Evolutionary conservation across 1,284 basidiomycete species (phyloP), one percentile per base, ranked within the genome.

Genomic region (Moniliella sp.): DNA sequence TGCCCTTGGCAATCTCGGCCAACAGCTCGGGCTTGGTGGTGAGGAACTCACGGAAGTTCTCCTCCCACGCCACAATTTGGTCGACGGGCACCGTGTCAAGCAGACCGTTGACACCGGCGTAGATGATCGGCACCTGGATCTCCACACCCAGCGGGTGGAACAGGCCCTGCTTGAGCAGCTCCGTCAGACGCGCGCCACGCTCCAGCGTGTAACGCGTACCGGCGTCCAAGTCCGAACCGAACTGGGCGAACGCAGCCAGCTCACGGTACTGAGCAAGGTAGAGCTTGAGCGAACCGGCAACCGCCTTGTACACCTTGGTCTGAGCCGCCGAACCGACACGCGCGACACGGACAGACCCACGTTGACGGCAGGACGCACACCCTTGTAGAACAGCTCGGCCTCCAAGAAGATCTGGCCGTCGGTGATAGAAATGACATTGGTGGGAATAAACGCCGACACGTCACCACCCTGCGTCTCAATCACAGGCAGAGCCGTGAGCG

Each of bases 381-480:
- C 84, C 72, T 86, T 83, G 83, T 91, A 91, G 81, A 91, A 88
- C 61, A 88, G 76, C 39, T 57, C 50, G 13, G 53, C 47, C 47
- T 57, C 55, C 36, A 57, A 40, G 55, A 56, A 57, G 28, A 57
- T 50, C 45, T 57, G 52, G 27, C 54, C 54, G 48, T 56, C 54
- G 28, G 54, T 57, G 31, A 57, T 57, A 18, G n/a, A n/a, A 44
- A 57, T 57, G 33, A 57, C 54, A 47, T 57, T 57, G 52, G 54
- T 57, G 40, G 35, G 36, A 25, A 65, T 74, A 38, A 46, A 79
- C 74, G 64, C 79, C 75, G 32, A 97, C 62, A 97, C 88, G 74
- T 97, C 88, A 77, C 88, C 88, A 76, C 88, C 88, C 70, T 97
- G 88, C 61, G 88, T 94, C 72, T 97, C 88, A 65, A 97, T 97